Conservation (phyloP, 768 basidiomycete species). For the Macrocybe gigantea region DNA sequence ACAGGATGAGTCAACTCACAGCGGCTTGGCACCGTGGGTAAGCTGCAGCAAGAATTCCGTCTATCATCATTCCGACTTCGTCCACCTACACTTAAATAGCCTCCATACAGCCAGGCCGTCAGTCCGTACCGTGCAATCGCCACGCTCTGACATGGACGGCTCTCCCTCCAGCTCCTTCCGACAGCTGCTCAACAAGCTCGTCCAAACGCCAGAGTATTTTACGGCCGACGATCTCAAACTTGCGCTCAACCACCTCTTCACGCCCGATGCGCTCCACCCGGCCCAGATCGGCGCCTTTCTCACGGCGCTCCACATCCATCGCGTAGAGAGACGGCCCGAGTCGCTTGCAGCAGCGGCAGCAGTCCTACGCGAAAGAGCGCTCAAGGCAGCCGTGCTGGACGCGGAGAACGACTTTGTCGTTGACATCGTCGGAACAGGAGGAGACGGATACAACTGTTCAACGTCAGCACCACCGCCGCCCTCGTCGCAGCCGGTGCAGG, state of each 20-base stretch:
- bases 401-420: constrained; percentile 65
- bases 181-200: constrained; percentile 67
- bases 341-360: constrained; percentile 76
- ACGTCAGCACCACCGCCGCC: constrained; percentile 92
- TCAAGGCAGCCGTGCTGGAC: constrained; percentile 55
- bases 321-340: constrained; percentile 70
- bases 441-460: constrained; percentile 95
- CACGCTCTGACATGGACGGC: constrained; percentile 6
- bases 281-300: constrained; percentile 88
- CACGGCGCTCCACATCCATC: constrained; percentile 76
- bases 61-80: no score
- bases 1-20: no score
- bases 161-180: constrained; percentile 57
- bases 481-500: constrained; percentile 95
- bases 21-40: no score
- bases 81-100: constrained; percentile 2
- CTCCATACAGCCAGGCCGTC: not conserved
- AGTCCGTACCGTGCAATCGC: not conserved
- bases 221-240: constrained; percentile 63
- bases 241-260: constrained; percentile 72
- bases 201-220: constrained; percentile 80
- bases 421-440: constrained; percentile 86
- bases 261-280: constrained; percentile 55
- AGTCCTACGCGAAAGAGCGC: constrained; percentile 63
- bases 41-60: no score